A percentile compares a stretch with the other conserved stretches of the same genome.
Evolutionary conservation across 2,329 filamentous ascomycete species (phyloP).

Genomic region (Cladophialophora chaetospira): DNA sequence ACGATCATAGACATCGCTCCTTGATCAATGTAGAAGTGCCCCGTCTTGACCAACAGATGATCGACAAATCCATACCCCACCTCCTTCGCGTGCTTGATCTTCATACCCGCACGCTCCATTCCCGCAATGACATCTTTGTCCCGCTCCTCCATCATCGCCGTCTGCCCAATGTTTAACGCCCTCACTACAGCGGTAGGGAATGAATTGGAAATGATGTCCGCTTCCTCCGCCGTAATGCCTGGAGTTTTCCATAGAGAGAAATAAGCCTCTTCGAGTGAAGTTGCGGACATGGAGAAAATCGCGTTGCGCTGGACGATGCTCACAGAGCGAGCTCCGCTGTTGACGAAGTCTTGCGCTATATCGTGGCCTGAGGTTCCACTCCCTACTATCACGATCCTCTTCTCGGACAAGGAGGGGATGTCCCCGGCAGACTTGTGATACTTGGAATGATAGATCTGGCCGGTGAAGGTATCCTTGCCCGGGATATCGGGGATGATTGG

Average conservation of each 20-base stretch:
- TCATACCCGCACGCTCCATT: constrained; percentile 51
- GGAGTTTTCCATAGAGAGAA: constrained; percentile 54
- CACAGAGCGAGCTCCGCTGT: constrained; percentile 51
- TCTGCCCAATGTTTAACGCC: constrained; percentile 47
- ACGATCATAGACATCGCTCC: constrained; percentile 55
- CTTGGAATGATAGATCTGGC: constrained; percentile 39
- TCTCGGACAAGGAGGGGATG: constrained; percentile 36
- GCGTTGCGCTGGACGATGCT: constrained; percentile 53
- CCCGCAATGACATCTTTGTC: constrained; percentile 50
- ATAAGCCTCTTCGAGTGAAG: constrained; percentile 45
- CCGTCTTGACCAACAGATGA: constrained; percentile 52
- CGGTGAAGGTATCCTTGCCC: constrained; percentile 46
- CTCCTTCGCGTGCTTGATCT: constrained; percentile 44
- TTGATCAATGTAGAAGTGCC: constrained; percentile 60
- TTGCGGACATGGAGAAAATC: constrained; percentile 10
- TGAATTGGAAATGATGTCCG: constrained; percentile 51
- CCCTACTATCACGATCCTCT: constrained; percentile 51
- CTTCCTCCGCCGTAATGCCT: constrained; percentile 50
- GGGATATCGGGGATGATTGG: constrained; percentile 44
- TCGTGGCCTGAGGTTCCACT: constrained; percentile 52
- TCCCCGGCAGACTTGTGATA: constrained; percentile 47
- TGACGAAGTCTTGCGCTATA: constrained; percentile 48
- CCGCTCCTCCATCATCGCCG: constrained; percentile 41
- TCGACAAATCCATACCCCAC: constrained; percentile 44
- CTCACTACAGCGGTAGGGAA: constrained; percentile 53